These are phyloP conservation scores for Ilex aquifolium DNA, from an alignment of 257 asterid genomes.

Conservation along the genomic window DNA sequence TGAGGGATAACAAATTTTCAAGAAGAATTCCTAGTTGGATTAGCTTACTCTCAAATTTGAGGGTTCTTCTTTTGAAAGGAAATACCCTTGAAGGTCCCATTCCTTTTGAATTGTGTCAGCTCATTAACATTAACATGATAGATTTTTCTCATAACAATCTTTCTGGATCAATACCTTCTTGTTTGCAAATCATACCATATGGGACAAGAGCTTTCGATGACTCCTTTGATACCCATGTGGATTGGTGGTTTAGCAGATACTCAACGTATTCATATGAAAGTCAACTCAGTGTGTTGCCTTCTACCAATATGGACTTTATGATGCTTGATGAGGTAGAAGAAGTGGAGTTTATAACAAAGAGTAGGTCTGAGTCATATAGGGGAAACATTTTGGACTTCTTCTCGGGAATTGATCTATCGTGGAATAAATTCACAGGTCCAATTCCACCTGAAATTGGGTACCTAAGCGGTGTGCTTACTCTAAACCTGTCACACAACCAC, in stretches of 20 bases:
- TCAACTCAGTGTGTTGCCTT: not conserved
- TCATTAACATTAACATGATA: too few species aligned
- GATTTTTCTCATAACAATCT: too few species aligned
- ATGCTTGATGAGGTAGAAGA: slow-evolving; percentile 10
- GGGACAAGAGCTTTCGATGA: slow-evolving; percentile 7
- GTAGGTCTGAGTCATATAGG: too few species aligned
- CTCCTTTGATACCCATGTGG: not conserved
- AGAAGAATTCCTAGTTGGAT: slow-evolving; percentile 22
- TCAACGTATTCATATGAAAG: slow-evolving; percentile 3
- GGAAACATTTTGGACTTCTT: slow-evolving; percentile 13
- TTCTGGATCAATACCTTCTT: slow-evolving; percentile 20
- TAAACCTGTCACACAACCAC: too few species aligned
- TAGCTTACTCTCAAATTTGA: slow-evolving; percentile 12
- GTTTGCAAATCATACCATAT: slow-evolving; percentile 14
- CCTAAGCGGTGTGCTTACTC: slow-evolving; percentile 14
- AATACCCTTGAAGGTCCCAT: too few species aligned
- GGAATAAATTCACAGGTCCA: slow-evolving; percentile 17
- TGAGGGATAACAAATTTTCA: slow-evolving; percentile 19
- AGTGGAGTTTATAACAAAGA: slow-evolving; percentile 20
- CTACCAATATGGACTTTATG: not conserved
- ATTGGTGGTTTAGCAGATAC: not conserved
- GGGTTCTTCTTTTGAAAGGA: too few species aligned
- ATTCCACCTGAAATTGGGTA: slow-evolving; percentile 22
- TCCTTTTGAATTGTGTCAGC: too few species aligned
- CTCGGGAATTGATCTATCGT: slow-evolving; percentile 26